Evolutionary conservation across 2,329 filamentous ascomycete species (phyloP), one percentile per base, ranked within the genome.

Genomic region (Cladophialophora carrionii): DNA sequence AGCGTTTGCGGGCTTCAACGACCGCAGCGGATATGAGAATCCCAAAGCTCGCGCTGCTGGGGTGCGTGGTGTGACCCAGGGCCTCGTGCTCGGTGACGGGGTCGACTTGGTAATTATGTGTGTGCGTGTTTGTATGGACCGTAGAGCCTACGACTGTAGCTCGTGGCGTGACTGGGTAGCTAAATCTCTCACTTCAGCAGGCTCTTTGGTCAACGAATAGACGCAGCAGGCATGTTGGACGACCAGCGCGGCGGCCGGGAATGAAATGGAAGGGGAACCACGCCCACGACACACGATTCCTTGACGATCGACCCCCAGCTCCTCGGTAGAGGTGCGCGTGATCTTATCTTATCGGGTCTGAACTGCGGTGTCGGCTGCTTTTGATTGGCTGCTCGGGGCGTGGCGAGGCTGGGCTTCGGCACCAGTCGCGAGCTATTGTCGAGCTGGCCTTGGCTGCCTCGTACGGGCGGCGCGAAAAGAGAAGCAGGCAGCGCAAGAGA

Each of bases 321-420:
- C 37, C 37, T 43, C 37, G 37, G 37, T 14, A 7, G 37, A 43
- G 5, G 37, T 43, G 48, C 20, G 48, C 24, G 48, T 22, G 48
- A 51, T 51, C 48, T 51, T 51, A 51, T 51, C 48, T 51, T 51
- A 51, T 51, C 48, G 20, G 48, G 22, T 22, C 14, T 43, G 14
- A 43, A n/a, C n/a, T 20, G 37, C 17, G 37, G 37, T n/a, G 37
- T 43, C 17, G 37, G 37, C 5, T 20, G 37, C 37, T n/a, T n/a
- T 8, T 43, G 17, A 43, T 43, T 43, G 37, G 37, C 34, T 41
- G 34, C 34, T 12, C 7, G 2, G 34, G 34, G 34, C 12, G 8
- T n/a, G 37, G 37, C 37, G 17, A 43, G 37, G 14, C 37, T 20
- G 37, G 37, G 37, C 37, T 43, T 43, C 37, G 37, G 37, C 5